Conservation (phyloP, 164 flowering plant species). For the Sextonia rubra region DNA sequence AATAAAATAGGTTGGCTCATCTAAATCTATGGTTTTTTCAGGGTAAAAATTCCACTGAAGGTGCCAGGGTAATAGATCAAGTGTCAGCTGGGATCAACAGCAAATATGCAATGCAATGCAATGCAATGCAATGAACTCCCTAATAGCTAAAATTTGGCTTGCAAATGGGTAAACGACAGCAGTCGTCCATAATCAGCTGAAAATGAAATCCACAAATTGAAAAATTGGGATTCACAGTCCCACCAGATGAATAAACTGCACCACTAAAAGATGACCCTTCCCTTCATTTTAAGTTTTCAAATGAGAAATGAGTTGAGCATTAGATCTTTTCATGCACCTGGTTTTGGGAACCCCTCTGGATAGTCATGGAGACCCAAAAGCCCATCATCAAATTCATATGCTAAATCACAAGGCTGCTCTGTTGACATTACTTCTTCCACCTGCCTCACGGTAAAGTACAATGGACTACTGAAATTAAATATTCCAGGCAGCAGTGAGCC, state of each 20-base stretch:
- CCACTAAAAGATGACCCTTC: not conserved
- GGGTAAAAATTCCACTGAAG: too few relatives aligned
- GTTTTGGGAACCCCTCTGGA: slow-evolving; percentile 66
- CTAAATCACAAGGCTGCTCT: slow-evolving; percentile 79
- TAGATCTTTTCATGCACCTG: slow-evolving; percentile 30
- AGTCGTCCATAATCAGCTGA: not conserved
- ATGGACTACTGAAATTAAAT: slow-evolving; percentile 39
- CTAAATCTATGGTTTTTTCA: too few relatives aligned
- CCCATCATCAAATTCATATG: slow-evolving; percentile 77
- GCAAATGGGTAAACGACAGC: too few relatives aligned
- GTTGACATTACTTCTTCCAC: slow-evolving; percentile 70
- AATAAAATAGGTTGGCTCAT: too few relatives aligned
- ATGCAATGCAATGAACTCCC: too few relatives aligned
- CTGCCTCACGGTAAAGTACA: slow-evolving; percentile 54
- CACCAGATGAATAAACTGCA: not conserved
- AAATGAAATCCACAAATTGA: not conserved
- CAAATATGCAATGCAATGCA: too few relatives aligned
- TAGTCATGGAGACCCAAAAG: slow-evolving; percentile 43
- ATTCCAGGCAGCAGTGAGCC: slow-evolving; percentile 36
- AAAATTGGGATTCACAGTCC: not conserved
- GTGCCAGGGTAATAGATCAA: too few relatives aligned
- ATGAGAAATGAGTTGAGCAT: not conserved
- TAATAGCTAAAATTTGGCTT: too few relatives aligned
- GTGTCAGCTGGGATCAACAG: too few relatives aligned
- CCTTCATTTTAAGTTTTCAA: not conserved